Conservation (phyloP, 768 basidiomycete genomes). For the Pleurotus ostreatus region DNA sequence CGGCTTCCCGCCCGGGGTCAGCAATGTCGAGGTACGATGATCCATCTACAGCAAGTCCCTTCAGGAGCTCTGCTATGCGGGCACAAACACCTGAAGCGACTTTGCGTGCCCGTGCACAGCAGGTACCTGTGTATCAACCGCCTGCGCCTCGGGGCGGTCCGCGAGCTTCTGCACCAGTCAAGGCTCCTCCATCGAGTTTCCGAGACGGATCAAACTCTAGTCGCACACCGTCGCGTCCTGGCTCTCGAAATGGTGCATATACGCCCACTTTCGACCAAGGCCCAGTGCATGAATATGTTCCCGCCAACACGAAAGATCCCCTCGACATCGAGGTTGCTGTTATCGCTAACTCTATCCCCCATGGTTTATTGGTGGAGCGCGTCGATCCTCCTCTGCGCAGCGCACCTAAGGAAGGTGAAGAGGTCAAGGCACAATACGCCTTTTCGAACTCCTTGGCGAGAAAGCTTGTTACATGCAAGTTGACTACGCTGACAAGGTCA, state of each 20-base stretch:
- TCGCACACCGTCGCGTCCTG: constrained; percentile 60
- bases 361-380: constrained; percentile 74
- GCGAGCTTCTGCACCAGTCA: constrained; percentile 28
- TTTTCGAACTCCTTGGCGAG: constrained; percentile 69
- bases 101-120: constrained; percentile 56
- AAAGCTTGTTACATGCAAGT: constrained; percentile 74
- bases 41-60: constrained; percentile 43
- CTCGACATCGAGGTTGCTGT: constrained; percentile 77
- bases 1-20: constrained; percentile 67
- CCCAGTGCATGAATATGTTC: constrained; percentile 60
- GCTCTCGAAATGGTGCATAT: constrained; percentile 60
- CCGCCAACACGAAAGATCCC: constrained; percentile 68
- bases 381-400: constrained; percentile 72
- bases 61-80: constrained; percentile 39
- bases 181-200: constrained; percentile 74
- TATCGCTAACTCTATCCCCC: constrained; percentile 71
- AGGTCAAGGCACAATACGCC: constrained; percentile 80
- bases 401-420: constrained; percentile 68
- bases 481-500: constrained; percentile 73
- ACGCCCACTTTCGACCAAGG: constrained; percentile 55
- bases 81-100: constrained; percentile 70
- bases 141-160: constrained; percentile 34
- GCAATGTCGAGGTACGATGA: constrained; percentile 66
- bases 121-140: constrained; percentile 49
- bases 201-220: constrained; percentile 45